These are phyloP conservation scores for Citrus inodora DNA, from an alignment of 345 rosid species.

Conservation along the genomic window DNA sequence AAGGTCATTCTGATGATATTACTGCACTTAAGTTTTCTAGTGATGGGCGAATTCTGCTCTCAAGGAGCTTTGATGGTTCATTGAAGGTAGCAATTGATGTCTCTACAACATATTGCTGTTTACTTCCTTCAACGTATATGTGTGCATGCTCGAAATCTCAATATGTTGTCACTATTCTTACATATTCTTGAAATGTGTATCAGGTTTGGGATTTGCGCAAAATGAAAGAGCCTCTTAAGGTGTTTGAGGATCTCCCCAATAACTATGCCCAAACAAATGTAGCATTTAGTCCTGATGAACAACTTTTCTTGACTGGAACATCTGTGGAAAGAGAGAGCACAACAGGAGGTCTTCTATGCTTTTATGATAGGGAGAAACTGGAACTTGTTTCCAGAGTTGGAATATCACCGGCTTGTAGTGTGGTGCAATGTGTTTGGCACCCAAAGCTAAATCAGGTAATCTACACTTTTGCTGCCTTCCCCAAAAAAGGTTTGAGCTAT, in stretches of 20 bases:
- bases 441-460: conserved; percentile 91
- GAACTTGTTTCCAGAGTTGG: conserved; percentile 91
- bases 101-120: background rate
- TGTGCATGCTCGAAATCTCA: background rate
- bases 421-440: conserved; percentile 93
- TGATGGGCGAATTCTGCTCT: conserved; percentile 67
- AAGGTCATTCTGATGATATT: conserved; percentile 89
- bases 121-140: background rate
- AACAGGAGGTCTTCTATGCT: conserved; percentile 82
- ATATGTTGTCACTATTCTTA: conserved; percentile 1
- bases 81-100: conserved; percentile 56
- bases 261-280: conserved; percentile 91
- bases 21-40: conserved; percentile 86
- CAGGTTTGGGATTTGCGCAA: conserved; percentile 97
- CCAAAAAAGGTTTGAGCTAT: no score
- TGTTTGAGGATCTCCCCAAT: conserved; percentile 87
- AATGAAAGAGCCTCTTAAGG: conserved; percentile 68
- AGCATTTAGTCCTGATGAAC: conserved; percentile 89
- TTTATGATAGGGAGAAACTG: conserved; percentile 75
- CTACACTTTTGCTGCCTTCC: background rate
- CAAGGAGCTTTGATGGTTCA: conserved; percentile 90
- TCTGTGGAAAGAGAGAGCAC: conserved; percentile 87
- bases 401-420: conserved; percentile 79
- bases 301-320: conserved; percentile 85
- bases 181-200: conserved; percentile 17